phyloP scores from a whole-genome alignment of 352 stramenopile genomes.

The Phytophthora citricola region DNA sequence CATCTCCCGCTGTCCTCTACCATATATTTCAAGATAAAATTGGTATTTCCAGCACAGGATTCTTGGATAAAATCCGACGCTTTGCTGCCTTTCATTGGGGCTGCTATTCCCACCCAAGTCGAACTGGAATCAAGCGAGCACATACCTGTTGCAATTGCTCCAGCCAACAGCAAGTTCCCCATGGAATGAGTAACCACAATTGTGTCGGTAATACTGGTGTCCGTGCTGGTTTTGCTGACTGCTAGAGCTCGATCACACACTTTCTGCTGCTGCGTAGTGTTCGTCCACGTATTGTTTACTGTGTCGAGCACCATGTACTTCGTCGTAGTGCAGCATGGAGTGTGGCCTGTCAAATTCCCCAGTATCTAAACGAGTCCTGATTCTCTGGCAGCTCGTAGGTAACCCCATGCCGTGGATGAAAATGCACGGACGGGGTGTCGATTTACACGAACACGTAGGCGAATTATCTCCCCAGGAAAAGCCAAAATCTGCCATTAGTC shows the following conservation, averaged over 20 bases:
- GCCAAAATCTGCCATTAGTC: constrained; percentile 11
- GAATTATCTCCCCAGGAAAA: constrained; percentile 15
- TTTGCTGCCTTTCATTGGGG: constrained; percentile 29
- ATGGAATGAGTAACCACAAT: constrained; percentile 36
- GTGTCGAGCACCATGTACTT: constrained; percentile 46
- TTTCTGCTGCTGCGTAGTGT: constrained; percentile 32
- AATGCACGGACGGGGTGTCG: constrained; percentile 18
- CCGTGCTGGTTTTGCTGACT: constrained; percentile 30
- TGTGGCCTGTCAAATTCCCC: constrained; percentile 24
- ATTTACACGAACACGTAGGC: constrained; percentile 11
- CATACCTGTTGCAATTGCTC: constrained; percentile 24
- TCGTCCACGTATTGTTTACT: constrained; percentile 35
- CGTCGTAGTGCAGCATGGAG: constrained; percentile 25
- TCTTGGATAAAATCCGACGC: constrained; percentile 26
- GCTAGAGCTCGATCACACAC: constrained; percentile 31
- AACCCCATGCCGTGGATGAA: constrained; percentile 26
- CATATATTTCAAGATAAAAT: constrained; percentile 12
- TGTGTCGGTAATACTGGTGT: constrained; percentile 18
- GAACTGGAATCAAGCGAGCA: constrained; percentile 32
- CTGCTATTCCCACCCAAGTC: constrained; percentile 41
- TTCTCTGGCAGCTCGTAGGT: constrained; percentile 7
- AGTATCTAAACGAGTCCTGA: constrained; percentile 11
- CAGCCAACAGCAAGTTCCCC: constrained; percentile 22
- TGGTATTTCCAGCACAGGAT: constrained; percentile 18
- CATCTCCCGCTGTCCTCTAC: constrained; percentile 16